phyloP scores from a whole-genome alignment of 495 filamentous ascomycete species.

The Thozetella sp. region DNA sequence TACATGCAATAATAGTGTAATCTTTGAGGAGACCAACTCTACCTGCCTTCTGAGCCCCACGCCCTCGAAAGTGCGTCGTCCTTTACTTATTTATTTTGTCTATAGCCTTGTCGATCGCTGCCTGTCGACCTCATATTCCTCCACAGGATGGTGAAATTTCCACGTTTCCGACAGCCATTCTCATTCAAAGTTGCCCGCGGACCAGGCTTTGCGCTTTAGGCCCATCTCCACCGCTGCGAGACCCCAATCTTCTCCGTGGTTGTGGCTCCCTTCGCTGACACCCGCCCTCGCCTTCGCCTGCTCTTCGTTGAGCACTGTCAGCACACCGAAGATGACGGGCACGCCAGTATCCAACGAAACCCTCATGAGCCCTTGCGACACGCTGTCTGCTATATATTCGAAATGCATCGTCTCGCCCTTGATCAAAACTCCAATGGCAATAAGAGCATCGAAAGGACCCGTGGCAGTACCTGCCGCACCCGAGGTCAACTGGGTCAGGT shows the following conservation, averaged over 20 bases:
- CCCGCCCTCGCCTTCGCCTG: conserved; percentile 89
- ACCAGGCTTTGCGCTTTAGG: conserved; percentile 69
- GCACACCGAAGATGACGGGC: conserved; percentile 88
- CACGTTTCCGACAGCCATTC: too few species aligned
- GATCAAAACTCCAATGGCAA: conserved; percentile 94
- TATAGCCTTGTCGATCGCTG: neutral
- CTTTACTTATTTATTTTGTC: neutral
- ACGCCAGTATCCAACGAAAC: conserved; percentile 86
- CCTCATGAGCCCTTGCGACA: conserved; percentile 89
- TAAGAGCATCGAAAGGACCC: conserved; percentile 85
- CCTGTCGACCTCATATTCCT: neutral
- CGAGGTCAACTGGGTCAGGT: conserved; percentile 47
- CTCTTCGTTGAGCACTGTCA: conserved; percentile 87
- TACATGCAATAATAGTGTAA: conserved; percentile 35
- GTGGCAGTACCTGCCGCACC: conserved; percentile 30
- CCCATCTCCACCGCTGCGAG: conserved; percentile 73
- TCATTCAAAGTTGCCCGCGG: conserved; percentile 60
- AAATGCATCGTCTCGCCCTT: conserved; percentile 99
- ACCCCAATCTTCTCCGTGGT: conserved; percentile 92
- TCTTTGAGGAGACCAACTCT: conserved; percentile 17
- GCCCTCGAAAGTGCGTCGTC: too few species aligned
- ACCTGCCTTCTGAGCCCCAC: too few species aligned
- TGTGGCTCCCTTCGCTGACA: conserved; percentile 64
- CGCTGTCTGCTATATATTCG: conserved; percentile 93
- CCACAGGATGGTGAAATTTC: too few species aligned